A percentile compares a stretch with the other conserved stretches of the same genome.
Conservation (phyloP, 2,329 filamentous ascomycete genomes). For the Microsporum audouinii region DNA sequence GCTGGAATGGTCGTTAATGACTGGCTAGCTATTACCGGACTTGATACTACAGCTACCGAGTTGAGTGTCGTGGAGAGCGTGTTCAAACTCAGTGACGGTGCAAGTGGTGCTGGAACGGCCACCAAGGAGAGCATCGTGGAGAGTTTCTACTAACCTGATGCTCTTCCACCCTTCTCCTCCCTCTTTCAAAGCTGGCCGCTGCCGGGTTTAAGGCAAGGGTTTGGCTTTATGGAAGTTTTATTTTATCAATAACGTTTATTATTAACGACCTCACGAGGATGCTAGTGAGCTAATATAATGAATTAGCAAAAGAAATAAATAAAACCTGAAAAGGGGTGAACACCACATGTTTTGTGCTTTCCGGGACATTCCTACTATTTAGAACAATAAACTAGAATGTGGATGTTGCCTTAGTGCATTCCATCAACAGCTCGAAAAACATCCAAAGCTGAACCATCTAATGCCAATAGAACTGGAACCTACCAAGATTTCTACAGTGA, state of each 20-base stretch:
- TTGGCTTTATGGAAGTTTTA: neutral
- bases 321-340: neutral
- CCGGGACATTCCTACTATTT: neutral
- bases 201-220: neutral
- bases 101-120: constrained; percentile 53
- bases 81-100: constrained; percentile 83
- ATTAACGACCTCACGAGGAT: neutral
- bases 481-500: neutral
- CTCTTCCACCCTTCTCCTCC: neutral
- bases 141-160: constrained; percentile 71
- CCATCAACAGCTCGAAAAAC: neutral
- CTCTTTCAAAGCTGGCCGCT: neutral
- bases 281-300: neutral
- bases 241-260: neutral
- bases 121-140: constrained; percentile 99
- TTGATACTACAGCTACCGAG: constrained; percentile 95
- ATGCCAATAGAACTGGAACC: neutral
- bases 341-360: neutral
- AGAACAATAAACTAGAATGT: neutral
- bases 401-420: neutral
- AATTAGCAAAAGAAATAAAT: neutral
- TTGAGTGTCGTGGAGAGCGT: constrained; percentile 92
- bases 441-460: neutral
- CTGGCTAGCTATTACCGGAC: constrained; percentile 87
- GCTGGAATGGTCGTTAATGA: constrained; percentile 96